phyloP scores from a whole-genome alignment of 768 basidiomycete species.

The Termitomyces sp. region DNA sequence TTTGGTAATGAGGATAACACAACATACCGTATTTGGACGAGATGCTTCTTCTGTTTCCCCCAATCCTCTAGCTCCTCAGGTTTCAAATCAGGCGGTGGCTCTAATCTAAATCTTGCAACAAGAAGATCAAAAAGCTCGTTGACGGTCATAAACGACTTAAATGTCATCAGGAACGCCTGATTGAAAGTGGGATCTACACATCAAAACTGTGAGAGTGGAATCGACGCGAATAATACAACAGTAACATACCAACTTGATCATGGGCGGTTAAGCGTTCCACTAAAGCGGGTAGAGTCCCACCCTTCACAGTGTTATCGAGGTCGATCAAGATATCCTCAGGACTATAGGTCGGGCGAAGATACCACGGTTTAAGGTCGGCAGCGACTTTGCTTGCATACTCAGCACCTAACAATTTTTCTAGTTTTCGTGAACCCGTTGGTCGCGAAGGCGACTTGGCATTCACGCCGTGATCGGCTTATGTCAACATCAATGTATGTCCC shows the following conservation, averaged over 20 bases:
- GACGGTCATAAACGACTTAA: conserved; percentile 87
- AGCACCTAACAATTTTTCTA: conserved; percentile 64
- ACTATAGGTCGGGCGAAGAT: conserved; percentile 76
- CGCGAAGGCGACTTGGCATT: conserved; percentile 27
- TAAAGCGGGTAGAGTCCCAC: conserved; percentile 81
- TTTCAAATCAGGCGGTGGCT: conserved; percentile 65
- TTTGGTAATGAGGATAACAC: conserved; percentile 23
- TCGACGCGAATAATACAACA: background rate
- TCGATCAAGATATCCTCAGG: conserved; percentile 83
- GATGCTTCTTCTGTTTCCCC: conserved; percentile 80
- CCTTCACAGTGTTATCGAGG: conserved; percentile 78
- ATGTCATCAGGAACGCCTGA: conserved; percentile 93
- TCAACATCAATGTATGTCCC: background rate
- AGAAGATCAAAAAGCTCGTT: conserved; percentile 82
- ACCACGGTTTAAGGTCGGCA: conserved; percentile 67
- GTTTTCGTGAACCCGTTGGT: conserved; percentile 45
- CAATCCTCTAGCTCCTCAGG: conserved; percentile 69
- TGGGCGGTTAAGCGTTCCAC: conserved; percentile 91
- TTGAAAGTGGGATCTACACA: conserved; percentile 61
- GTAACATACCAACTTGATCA: conserved; percentile 72
- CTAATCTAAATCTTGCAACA: conserved; percentile 73
- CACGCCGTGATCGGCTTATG: conserved; percentile 5
- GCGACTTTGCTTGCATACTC: conserved; percentile 43
- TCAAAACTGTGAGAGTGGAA: conserved; percentile 2
- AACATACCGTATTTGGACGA: conserved; percentile 78